These are phyloP conservation scores for Globisporangium recalcitrans DNA, from an alignment of 352 stramenopile species.

Conservation along the genomic window DNA sequence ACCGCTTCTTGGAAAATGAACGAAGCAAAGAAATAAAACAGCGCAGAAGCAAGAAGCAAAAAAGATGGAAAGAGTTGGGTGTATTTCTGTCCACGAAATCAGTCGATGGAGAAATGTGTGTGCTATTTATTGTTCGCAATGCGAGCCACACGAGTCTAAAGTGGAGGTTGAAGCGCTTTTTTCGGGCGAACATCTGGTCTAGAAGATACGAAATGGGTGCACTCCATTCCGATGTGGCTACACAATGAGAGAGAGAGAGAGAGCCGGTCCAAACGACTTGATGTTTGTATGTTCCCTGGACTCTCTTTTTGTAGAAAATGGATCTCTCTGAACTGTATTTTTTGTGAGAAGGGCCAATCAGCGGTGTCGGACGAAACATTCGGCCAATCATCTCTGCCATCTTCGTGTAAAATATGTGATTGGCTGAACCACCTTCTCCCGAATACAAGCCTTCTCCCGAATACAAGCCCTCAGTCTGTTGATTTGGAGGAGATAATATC, in stretches of 20 bases:
- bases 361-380: too few relatives aligned
- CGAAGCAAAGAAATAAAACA: conserved; percentile 5
- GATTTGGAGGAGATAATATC: too few relatives aligned
- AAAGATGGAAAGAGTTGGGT: background rate
- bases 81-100: background rate
- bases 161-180: background rate
- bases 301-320: conserved; percentile 1
- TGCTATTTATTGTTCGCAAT: background rate
- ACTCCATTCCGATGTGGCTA: background rate
- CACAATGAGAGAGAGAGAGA: background rate
- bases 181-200: background rate
- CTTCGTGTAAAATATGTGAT: too few relatives aligned
- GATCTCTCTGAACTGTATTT: background rate
- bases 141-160: background rate
- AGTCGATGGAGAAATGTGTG: background rate
- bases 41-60: background rate
- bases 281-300: background rate
- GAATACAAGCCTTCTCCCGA: too few relatives aligned
- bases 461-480: too few relatives aligned
- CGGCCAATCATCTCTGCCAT: too few relatives aligned
- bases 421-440: too few relatives aligned
- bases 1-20: conserved; percentile 2
- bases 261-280: background rate
- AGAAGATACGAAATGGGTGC: conserved; percentile 1
- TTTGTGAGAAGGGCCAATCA: too few relatives aligned